A percentile compares a stretch with the other conserved stretches of the same genome.
These are phyloP conservation scores for Dactylellina drechsleri DNA, from an alignment of 2,329 filamentous ascomycete genomes.

Conservation along the genomic window DNA sequence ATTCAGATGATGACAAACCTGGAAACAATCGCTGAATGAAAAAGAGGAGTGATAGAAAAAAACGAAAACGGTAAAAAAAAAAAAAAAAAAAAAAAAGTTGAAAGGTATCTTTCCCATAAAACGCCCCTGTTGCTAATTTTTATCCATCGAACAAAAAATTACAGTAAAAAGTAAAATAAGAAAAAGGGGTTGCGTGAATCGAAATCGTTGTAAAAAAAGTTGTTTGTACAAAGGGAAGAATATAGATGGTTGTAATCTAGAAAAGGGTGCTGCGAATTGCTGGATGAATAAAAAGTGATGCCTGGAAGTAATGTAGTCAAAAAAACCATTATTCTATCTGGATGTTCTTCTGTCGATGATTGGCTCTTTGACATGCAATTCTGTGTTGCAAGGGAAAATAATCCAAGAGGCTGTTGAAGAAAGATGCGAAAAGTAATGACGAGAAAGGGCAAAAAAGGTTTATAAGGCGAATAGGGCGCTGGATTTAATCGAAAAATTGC, in stretches of 20 bases:
- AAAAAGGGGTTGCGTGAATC: not conserved
- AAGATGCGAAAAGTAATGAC: constrained; percentile 11
- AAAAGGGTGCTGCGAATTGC: constrained; percentile 39
- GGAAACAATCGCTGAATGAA: constrained; percentile 32
- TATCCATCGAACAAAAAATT: constrained; percentile 52
- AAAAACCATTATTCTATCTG: constrained; percentile 55
- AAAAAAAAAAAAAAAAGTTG: too few relatives aligned
- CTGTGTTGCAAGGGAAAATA: constrained; percentile 19
- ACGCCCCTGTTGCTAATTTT: constrained; percentile 57
- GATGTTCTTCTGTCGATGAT: constrained; percentile 45
- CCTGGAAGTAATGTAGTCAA: not conserved
- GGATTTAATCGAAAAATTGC: constrained; percentile 10
- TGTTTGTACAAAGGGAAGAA: constrained; percentile 48
- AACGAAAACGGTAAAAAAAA: constrained; percentile 44
- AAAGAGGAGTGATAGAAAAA: not conserved
- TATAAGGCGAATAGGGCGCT: constrained; percentile 15
- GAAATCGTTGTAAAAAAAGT: constrained; percentile 18
- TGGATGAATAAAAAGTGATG: constrained; percentile 13
- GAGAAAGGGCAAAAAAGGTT: constrained; percentile 5
- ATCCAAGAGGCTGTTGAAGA: constrained; percentile 2
- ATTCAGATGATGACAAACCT: constrained; percentile 38
- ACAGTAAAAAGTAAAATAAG: constrained; percentile 32
- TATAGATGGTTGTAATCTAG: constrained; percentile 52
- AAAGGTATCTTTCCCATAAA: constrained; percentile 57
- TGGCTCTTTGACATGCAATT: constrained; percentile 38